Conservation (phyloP, 2,329 filamentous ascomycete genomes). For the Gliomastix tumulicola region DNA sequence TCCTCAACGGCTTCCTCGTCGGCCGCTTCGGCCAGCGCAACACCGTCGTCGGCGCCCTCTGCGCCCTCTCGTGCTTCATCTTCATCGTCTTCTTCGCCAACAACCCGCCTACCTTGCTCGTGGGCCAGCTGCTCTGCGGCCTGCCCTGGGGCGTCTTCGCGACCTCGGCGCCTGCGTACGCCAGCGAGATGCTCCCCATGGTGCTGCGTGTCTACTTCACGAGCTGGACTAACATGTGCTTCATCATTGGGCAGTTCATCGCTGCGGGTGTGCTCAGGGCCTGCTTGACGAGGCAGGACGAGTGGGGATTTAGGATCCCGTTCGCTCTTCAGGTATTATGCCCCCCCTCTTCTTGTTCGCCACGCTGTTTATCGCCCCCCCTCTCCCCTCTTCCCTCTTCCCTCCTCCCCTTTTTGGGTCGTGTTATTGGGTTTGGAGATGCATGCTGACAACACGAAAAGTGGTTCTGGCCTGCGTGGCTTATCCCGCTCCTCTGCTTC, state of each 20-base stretch:
- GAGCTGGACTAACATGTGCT: slow-evolving; percentile 32
- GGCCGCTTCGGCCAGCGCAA: slow-evolving; percentile 29
- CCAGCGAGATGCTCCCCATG: slow-evolving; percentile 25
- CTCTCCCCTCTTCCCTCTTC: too few species aligned
- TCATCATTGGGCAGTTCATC: slow-evolving; percentile 31
- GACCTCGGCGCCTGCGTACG: slow-evolving; percentile 32
- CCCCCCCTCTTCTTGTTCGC: too few species aligned
- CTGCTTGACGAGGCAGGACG: slow-evolving; percentile 11
- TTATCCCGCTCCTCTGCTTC: slow-evolving; percentile 24
- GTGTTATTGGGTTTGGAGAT: too few species aligned
- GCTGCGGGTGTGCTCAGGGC: slow-evolving; percentile 13
- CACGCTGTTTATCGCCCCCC: too few species aligned
- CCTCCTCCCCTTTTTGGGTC: not conserved
- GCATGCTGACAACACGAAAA: too few species aligned
- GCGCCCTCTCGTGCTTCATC: slow-evolving; percentile 27
- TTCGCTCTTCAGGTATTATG: slow-evolving; percentile 31
- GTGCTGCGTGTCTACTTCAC: slow-evolving; percentile 28
- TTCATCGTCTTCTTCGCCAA: slow-evolving; percentile 32
- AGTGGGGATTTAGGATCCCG: slow-evolving; percentile 34
- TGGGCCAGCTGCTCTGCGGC: slow-evolving; percentile 32
- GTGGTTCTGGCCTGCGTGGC: slow-evolving; percentile 32
- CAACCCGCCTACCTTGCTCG: slow-evolving; percentile 22
- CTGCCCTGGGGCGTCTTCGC: slow-evolving; percentile 31
- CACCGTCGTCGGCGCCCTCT: slow-evolving; percentile 30
- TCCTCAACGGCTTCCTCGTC: slow-evolving; percentile 32